A percentile compares a stretch with the other conserved stretches of the same genome.
These are phyloP conservation scores for Sindora glabra DNA, from an alignment of 306 rosid species.

Conservation along the genomic window DNA sequence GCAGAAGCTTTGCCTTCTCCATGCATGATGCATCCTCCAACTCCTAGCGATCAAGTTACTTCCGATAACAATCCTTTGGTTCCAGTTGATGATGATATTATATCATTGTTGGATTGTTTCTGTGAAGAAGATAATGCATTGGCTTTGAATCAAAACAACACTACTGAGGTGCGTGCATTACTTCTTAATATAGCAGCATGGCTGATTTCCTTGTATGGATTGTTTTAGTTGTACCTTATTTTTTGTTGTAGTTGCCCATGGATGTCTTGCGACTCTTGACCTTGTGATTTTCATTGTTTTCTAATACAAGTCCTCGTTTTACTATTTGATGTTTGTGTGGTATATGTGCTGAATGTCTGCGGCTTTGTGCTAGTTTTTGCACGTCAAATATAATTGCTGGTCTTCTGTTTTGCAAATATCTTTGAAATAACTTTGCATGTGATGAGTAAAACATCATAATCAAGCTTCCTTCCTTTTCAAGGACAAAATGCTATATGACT, in stretches of 20 bases:
- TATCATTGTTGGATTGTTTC: constrained; percentile 6
- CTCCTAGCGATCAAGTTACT: constrained; percentile 14
- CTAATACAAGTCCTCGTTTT: background rate
- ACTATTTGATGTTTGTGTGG: background rate
- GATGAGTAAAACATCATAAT: background rate
- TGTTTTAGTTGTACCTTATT: background rate
- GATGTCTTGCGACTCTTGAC: background rate
- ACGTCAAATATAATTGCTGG: background rate
- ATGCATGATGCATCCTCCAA: constrained; percentile 2
- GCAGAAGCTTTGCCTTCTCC: constrained; percentile 24
- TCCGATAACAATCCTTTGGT: background rate
- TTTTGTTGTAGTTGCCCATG: background rate
- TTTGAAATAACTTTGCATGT: background rate
- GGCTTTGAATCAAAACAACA: background rate
- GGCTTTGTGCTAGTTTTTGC: background rate
- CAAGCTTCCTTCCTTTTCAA: background rate
- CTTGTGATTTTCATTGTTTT: background rate
- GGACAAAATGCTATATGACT: background rate
- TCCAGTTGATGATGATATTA: constrained; percentile 10
- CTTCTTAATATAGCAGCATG: background rate
- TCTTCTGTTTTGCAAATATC: background rate
- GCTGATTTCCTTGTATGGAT: background rate
- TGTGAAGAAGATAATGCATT: constrained; percentile 4
- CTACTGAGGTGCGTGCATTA: constrained; percentile 32
- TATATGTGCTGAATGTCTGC: background rate